Conservation (phyloP, 305 asterid species). For the Solanum hybrid region DNA sequence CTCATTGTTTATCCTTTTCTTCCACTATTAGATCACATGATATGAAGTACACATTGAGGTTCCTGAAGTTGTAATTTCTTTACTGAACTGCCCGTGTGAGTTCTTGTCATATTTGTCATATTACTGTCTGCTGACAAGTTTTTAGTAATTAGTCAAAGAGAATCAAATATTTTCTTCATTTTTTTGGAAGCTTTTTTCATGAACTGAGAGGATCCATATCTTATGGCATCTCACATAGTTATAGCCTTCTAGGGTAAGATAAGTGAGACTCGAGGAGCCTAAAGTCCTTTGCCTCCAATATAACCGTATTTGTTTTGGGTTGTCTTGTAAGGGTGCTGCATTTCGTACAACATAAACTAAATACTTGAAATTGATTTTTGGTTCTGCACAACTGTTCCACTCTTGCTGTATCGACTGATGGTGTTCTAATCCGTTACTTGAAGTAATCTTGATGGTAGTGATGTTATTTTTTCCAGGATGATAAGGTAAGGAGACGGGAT, state of each 20-base stretch:
- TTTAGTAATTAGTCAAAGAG: neutral
- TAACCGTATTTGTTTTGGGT: neutral
- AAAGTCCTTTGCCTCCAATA: neutral
- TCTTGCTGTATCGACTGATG: neutral
- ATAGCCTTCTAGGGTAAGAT: neutral
- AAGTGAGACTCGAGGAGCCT: neutral
- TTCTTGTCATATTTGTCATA: neutral
- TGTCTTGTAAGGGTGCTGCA: neutral
- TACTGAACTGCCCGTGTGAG: neutral
- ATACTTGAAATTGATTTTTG: neutral
- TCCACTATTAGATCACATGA: neutral
- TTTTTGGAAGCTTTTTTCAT: neutral
- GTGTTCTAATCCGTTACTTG: neutral
- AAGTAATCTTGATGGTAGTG: neutral
- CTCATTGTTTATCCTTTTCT: neutral
- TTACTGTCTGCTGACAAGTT: neutral
- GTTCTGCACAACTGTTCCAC: neutral
- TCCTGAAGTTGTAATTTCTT: neutral
- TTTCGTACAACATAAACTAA: neutral
- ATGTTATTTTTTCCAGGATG: neutral
- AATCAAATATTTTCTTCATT: neutral
- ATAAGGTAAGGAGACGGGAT: constrained; percentile 4
- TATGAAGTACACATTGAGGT: neutral
- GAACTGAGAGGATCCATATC: neutral
- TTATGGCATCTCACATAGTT: neutral